Conservation (phyloP, 2,329 filamentous ascomycete species). For the Trichophyton mentagrophytes region DNA sequence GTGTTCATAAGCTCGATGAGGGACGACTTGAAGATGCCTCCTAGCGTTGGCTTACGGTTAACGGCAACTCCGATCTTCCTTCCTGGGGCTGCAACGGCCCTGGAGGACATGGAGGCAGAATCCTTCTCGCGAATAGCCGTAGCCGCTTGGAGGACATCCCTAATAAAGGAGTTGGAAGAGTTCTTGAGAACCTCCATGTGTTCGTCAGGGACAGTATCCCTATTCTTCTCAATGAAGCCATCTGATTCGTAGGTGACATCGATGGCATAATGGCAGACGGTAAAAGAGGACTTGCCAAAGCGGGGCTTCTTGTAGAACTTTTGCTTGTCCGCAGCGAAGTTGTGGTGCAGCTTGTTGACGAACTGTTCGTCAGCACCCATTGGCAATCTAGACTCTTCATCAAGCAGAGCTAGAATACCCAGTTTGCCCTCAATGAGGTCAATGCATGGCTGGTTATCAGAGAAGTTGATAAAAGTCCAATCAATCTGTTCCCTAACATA, state of each 20-base stretch:
- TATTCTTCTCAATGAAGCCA: constrained; percentile 98
- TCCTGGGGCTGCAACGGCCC: constrained; percentile 56
- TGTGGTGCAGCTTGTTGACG: constrained; percentile 88
- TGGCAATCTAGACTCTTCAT: constrained; percentile 90
- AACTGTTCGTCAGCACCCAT: constrained; percentile 98
- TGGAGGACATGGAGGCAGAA: constrained; percentile 52
- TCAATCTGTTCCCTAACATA: constrained; percentile 93
- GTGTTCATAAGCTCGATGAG: constrained; percentile 96
- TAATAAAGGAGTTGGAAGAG: constrained; percentile 74
- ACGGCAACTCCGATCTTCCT: constrained; percentile 84
- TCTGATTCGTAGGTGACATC: constrained; percentile 98
- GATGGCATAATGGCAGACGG: constrained; percentile 93
- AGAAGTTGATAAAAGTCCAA: constrained; percentile 99
- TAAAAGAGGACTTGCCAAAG: constrained; percentile 95
- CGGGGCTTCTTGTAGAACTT: constrained; percentile 98
- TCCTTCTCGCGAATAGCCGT: constrained; percentile 85
- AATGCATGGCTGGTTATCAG: constrained; percentile 97
- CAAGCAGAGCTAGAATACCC: constrained; percentile 78
- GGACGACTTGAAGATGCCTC: constrained; percentile 97
- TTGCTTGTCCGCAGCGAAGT: constrained; percentile 80
- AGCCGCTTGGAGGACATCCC: constrained; percentile 71
- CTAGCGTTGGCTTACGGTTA: constrained; percentile 90
- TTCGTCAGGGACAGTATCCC: constrained; percentile 95
- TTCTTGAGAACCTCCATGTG: constrained; percentile 85
- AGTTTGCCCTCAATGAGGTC: constrained; percentile 96